Evolutionary conservation across 2,329 filamentous ascomycete species (phyloP).

Genomic region (Tolypocladium sp.): DNA sequence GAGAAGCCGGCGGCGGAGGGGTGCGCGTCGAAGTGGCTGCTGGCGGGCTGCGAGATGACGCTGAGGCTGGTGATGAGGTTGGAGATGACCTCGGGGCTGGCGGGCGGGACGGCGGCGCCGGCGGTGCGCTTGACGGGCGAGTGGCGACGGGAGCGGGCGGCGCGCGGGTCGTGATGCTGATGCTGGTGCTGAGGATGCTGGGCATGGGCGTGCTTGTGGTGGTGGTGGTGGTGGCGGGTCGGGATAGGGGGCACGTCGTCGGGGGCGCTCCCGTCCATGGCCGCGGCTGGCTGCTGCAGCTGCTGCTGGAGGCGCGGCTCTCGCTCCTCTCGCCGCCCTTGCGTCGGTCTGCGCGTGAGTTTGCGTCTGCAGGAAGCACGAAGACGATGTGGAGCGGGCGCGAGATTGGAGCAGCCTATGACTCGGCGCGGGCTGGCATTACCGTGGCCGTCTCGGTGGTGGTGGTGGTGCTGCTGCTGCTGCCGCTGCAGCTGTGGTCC

Average conservation of each 20-base stretch:
- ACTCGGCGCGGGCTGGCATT: neutral
- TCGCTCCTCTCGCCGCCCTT: neutral
- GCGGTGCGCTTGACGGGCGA: constrained; percentile 2
- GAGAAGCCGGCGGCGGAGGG: constrained; percentile 30
- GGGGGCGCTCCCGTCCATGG: constrained; percentile 1
- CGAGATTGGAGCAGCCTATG: neutral
- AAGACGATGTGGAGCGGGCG: neutral
- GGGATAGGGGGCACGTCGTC: constrained; percentile 22
- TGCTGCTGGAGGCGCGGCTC: neutral
- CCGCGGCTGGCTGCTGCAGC: neutral
- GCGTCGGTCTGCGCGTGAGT: neutral
- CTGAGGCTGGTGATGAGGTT: constrained; percentile 61
- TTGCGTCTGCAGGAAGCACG: neutral
- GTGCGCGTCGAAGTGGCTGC: constrained; percentile 53
- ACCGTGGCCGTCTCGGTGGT: too few relatives aligned
- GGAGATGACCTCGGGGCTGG: constrained; percentile 62
- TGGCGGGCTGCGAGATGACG: constrained; percentile 58
- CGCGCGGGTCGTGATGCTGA: neutral
- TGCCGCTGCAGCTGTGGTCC: neutral
- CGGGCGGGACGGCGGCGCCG: constrained; percentile 24
- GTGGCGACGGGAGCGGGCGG: constrained; percentile 7
- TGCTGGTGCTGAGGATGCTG: constrained; percentile 1
- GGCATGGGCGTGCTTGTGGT: neutral
- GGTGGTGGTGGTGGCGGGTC: constrained; percentile 8
- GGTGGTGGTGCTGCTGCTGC: neutral